These are phyloP conservation scores for Geotrichum ghanense DNA, from an alignment of 805 yeast genomes.

Conservation along the genomic window DNA sequence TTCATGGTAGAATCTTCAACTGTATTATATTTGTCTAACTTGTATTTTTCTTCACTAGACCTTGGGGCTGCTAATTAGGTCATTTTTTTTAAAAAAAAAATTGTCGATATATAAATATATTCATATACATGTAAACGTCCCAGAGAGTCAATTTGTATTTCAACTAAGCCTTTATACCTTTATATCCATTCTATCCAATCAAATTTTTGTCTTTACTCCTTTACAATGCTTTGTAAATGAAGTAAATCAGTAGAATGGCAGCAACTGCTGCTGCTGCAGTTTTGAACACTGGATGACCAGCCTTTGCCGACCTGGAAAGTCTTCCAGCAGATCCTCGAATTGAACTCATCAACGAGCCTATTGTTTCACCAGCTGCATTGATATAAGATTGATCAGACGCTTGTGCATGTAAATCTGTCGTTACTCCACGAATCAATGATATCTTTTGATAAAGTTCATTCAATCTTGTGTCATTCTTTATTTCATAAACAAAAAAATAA, in stretches of 20 bases:
- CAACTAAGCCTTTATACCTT: no score
- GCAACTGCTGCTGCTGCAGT: conserved; percentile 47
- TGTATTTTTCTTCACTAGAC: no score
- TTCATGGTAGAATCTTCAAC: conserved; percentile 7
- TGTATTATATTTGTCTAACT: conserved; percentile 4
- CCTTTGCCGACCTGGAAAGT: conserved; percentile 42
- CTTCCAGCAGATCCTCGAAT: conserved; percentile 42
- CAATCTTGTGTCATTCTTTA: conserved; percentile 50
- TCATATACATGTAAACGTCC: no score
- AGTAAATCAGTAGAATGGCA: conserved; percentile 45
- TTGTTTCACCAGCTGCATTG: conserved; percentile 37
- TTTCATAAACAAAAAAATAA: neutral
- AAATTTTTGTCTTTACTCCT: conserved; percentile 4
- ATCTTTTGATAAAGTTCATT: conserved; percentile 55
- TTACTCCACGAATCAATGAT: conserved; percentile 50
- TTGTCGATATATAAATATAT: no score
- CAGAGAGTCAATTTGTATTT: no score
- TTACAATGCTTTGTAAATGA: conserved; percentile 38
- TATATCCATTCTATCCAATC: no score
- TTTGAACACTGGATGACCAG: conserved; percentile 49
- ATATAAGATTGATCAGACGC: conserved; percentile 38
- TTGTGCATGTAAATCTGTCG: conserved; percentile 55
- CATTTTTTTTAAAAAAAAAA: no score
- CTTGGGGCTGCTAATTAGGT: no score
- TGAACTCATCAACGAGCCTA: conserved; percentile 36